A percentile compares a stretch with the other conserved stretches of the same genome.
These are phyloP conservation scores for Ceratobasidium sp. DNA, from an alignment of 1,284 basidiomycete genomes.

Conservation along the genomic window DNA sequence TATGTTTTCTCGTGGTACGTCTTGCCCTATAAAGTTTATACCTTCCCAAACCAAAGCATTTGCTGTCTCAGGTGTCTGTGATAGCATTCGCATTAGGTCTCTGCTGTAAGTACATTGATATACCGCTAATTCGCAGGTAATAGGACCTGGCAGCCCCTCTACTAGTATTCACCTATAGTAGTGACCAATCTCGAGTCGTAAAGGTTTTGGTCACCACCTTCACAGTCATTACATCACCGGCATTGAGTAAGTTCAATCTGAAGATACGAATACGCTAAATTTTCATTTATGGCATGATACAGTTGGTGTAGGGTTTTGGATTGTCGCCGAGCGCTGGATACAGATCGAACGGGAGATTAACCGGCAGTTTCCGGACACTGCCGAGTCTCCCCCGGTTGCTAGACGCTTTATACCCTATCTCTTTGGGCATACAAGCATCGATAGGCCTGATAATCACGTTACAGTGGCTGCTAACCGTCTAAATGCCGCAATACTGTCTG, in stretches of 20 bases:
- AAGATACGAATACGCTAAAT: not conserved
- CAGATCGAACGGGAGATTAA: slow-evolving; percentile 33
- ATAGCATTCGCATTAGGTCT: slow-evolving; percentile 41
- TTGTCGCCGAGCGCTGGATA: slow-evolving; percentile 39
- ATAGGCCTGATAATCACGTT: too few species aligned
- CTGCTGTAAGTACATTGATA: slow-evolving; percentile 9
- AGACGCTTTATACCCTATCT: too few species aligned
- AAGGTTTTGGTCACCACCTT: slow-evolving; percentile 19
- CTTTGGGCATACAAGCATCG: too few species aligned
- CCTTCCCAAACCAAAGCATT: too few species aligned
- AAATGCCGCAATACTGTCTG: too few species aligned
- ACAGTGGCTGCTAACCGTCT: too few species aligned
- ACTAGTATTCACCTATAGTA: slow-evolving; percentile 37
- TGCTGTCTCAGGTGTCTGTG: slow-evolving; percentile 35
- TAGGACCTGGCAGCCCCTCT: too few species aligned
- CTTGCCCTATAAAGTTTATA: too few species aligned
- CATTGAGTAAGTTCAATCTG: slow-evolving; percentile 13
- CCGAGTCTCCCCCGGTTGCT: too few species aligned
- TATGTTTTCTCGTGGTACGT: slow-evolving; percentile 21
- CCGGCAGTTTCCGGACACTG: slow-evolving; percentile 27
- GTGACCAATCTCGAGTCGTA: slow-evolving; percentile 5
- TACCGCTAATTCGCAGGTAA: not conserved
- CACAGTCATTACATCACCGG: slow-evolving; percentile 31
- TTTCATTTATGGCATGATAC: not conserved
- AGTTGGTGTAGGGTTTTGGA: slow-evolving; percentile 18